These are phyloP conservation scores for Suhomyces taliae DNA, from an alignment of 1,139 yeast genomes.

Conservation along the genomic window DNA sequence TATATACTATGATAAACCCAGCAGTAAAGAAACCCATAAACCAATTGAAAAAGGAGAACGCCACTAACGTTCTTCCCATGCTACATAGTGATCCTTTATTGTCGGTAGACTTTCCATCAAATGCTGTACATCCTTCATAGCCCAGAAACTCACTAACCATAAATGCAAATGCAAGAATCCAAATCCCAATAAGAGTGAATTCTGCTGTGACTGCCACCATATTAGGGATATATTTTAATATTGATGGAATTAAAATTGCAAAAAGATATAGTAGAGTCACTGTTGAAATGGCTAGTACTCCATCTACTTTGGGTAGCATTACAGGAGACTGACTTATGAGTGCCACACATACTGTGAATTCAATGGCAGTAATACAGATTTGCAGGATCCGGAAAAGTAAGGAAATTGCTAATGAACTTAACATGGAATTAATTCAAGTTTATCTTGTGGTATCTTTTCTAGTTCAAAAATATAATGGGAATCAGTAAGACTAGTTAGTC, in stretches of 20 bases:
- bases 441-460: no score
- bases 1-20: constrained; percentile 5
- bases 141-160: constrained; percentile 8
- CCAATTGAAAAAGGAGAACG: constrained; percentile 33
- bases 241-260: constrained; percentile 8
- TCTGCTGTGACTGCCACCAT: constrained; percentile 9
- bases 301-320: constrained; percentile 4
- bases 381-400: constrained; percentile 10
- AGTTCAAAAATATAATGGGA: no score
- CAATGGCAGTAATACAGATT: constrained; percentile 8
- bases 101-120: neutral
- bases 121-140: constrained; percentile 10
- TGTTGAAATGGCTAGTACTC: constrained; percentile 11
- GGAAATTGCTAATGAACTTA: constrained; percentile 10
- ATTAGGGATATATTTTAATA: constrained; percentile 8
- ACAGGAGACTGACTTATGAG: constrained; percentile 1
- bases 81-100: constrained; percentile 7
- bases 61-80: constrained; percentile 28
- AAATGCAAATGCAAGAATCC: constrained; percentile 12
- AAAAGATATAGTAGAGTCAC: constrained; percentile 10
- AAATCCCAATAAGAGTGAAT: constrained; percentile 8
- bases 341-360: constrained; percentile 7
- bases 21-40: constrained; percentile 12
- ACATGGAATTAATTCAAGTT: constrained; percentile 1
- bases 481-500: no score